A percentile compares a stretch with the other conserved stretches of the same genome.
Evolutionary conservation across 1,139 yeast species (phyloP).

Genomic region (Suhomyces kunorum): DNA sequence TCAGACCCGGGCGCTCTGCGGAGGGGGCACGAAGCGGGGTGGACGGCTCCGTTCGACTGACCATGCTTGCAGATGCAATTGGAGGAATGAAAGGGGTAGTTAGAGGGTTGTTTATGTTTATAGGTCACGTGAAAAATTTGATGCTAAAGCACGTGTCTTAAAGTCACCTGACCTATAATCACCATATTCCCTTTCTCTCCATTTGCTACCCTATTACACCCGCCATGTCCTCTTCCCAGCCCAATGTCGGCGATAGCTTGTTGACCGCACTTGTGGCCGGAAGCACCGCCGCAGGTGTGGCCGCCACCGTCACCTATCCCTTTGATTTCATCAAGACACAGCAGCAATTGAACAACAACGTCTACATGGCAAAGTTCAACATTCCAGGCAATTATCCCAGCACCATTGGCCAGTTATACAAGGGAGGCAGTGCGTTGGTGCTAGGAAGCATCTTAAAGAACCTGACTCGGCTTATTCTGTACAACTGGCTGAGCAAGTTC

Average conservation of each 20-base stretch:
- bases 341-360: constrained; percentile 57
- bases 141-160: neutral
- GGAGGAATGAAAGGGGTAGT: neutral
- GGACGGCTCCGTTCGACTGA: constrained; percentile 30
- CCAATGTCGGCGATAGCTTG: constrained; percentile 21
- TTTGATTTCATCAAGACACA: constrained; percentile 81
- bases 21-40: constrained; percentile 24
- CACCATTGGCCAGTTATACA: constrained; percentile 50
- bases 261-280: constrained; percentile 75
- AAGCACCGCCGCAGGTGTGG: constrained; percentile 68
- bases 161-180: neutral
- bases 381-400: constrained; percentile 43
- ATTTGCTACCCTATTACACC: neutral
- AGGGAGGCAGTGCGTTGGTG: constrained; percentile 81
- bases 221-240: constrained; percentile 3
- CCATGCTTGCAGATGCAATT: constrained; percentile 2
- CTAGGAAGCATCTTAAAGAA: constrained; percentile 75
- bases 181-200: neutral
- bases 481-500: constrained; percentile 74
- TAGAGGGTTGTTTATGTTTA: constrained; percentile 1
- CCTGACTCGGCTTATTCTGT: constrained; percentile 67
- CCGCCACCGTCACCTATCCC: constrained; percentile 77
- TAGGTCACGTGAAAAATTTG: no score
- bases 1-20: constrained; percentile 9
- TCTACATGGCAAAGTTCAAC: constrained; percentile 39